Conservation (phyloP, 305 asterid species). For the Solanum chacoense region DNA sequence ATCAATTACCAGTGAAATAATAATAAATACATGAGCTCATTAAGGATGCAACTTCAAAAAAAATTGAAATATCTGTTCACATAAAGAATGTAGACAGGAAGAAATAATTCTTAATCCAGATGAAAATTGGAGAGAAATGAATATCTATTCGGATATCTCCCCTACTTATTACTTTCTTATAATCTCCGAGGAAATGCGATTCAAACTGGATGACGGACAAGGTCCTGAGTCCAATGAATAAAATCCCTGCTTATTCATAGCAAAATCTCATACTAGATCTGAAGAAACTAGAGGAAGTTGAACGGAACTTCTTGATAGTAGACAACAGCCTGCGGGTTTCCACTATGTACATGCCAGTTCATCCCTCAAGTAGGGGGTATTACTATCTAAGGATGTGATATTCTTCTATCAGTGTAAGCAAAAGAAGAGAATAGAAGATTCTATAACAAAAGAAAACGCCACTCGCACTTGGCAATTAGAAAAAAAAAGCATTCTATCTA, state of each 20-base stretch:
- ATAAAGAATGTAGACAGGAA: neutral
- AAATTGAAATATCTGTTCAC: neutral
- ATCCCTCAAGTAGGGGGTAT: neutral
- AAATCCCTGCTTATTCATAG: neutral
- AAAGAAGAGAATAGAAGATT: neutral
- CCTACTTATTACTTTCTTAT: neutral
- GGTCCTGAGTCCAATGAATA: neutral
- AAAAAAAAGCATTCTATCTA: neutral
- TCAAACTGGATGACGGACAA: neutral
- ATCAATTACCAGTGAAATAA: slow-evolving; percentile 3
- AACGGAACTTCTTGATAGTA: neutral
- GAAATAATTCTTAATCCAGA: neutral
- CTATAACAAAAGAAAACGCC: neutral
- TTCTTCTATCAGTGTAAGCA: neutral
- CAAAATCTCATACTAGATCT: neutral
- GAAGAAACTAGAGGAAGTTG: neutral
- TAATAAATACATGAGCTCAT: neutral
- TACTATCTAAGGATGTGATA: neutral
- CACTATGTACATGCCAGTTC: neutral
- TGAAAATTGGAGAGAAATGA: neutral
- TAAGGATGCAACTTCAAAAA: neutral
- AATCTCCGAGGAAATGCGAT: neutral
- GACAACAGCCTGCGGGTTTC: neutral
- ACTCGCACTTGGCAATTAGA: neutral
- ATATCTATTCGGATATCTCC: neutral